Evolutionary conservation across 2,329 filamentous ascomycete species (phyloP), one percentile per base, ranked within the genome.

Genomic region (Neofusicoccum cordaticola): DNA sequence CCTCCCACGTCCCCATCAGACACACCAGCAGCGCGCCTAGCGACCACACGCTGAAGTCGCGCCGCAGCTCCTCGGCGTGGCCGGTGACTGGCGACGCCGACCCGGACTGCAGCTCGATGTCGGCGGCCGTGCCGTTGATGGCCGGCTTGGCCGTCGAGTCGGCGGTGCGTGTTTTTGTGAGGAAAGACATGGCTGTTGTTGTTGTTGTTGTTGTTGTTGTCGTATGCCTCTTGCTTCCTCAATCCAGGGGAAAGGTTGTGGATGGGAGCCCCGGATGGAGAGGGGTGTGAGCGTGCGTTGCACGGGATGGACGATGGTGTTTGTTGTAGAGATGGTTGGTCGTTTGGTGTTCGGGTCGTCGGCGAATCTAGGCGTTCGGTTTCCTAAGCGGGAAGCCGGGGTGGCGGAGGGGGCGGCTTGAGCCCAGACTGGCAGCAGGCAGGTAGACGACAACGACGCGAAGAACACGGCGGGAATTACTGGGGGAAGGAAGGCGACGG

Each of bases 1-100:
- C 81, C 63, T 84, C 82, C 82, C 81, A 84, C 9, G 82, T 83
- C 42, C 78, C 82, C 81, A 83, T 83, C 50, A 84, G 71, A 51
- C 80, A 82, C 7, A 83, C 70, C 51, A 80, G 79, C 5, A 84
- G 70, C 3, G 76, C 74, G 13, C 76, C 76, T 1, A 84, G 72
- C 0, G 81, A 80, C 69, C 78, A 79, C 1, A 83, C 67, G 0
- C 79, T 80, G 68, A 82, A 81, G 65, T 79, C 69, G 63, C 75
- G 64, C 13, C 69, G 63, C 11, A 76, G 67, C 51, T 76, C 70
- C 42, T 71, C 67, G 4, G 67, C 65, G 58, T 72, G 71, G 31
- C 69, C 69, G 2, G 39, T 4, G 22, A 45, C 19, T 1, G 53
- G 27, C 13, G 41, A 45, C 4, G 39, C 53, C 8, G 41, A n/a